Conservation (phyloP, 2,329 filamentous ascomycete species). For the Diplocarpon rosae region DNA sequence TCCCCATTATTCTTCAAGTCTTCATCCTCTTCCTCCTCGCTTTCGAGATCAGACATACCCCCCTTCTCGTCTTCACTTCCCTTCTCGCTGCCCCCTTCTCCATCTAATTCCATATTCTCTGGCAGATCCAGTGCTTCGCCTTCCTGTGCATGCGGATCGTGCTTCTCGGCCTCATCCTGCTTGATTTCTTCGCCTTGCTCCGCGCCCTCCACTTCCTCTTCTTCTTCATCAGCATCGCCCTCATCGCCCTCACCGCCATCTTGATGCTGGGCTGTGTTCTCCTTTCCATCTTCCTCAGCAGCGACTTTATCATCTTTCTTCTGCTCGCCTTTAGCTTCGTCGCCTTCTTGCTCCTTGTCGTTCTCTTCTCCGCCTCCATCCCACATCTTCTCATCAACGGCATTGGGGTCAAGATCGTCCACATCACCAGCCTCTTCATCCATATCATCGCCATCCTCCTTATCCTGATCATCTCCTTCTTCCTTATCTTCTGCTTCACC, state of each 20-base stretch:
- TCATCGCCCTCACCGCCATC: slow-evolving; percentile 40
- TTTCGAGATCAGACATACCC: slow-evolving; percentile 40
- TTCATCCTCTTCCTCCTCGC: slow-evolving; percentile 30
- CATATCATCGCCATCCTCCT: slow-evolving; percentile 60
- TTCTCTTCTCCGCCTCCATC: slow-evolving; percentile 72
- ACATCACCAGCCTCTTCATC: slow-evolving; percentile 88
- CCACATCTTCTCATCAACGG: slow-evolving; percentile 98
- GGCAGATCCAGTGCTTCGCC: slow-evolving; percentile 58
- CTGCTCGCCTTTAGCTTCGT: slow-evolving; percentile 59
- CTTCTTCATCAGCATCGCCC: slow-evolving; percentile 30
- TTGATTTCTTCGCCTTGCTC: slow-evolving; percentile 45
- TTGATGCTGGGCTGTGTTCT: slow-evolving; percentile 40
- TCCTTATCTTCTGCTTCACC: slow-evolving; percentile 55
- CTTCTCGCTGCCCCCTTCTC: slow-evolving; percentile 37
- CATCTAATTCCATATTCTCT: slow-evolving; percentile 61
- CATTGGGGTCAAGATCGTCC: slow-evolving; percentile 77
- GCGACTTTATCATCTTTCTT: slow-evolving; percentile 42
- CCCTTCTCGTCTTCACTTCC: slow-evolving; percentile 37
- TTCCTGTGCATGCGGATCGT: slow-evolving; percentile 56
- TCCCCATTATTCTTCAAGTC: slow-evolving; percentile 32
- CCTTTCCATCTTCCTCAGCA: slow-evolving; percentile 46
- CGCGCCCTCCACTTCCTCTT: slow-evolving; percentile 49
- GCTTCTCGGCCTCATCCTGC: slow-evolving; percentile 47
- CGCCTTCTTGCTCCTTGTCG: slow-evolving; percentile 70
- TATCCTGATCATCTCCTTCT: slow-evolving; percentile 50